phyloP scores from a whole-genome alignment of 768 basidiomycete species.

The Suillus decipiens region DNA sequence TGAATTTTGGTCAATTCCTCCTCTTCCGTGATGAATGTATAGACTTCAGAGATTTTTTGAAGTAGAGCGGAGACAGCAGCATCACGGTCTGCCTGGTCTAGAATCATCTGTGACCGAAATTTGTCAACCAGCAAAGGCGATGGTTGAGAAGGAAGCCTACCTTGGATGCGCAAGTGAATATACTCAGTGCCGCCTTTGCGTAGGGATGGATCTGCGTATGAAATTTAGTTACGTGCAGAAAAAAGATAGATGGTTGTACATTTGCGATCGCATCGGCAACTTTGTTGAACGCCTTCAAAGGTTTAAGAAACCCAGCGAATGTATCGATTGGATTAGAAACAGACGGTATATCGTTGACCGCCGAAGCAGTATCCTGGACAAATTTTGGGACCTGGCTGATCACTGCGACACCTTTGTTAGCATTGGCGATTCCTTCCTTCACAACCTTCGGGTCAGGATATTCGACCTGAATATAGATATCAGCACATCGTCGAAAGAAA shows the following conservation, averaged over 20 bases:
- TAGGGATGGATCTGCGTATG: neutral
- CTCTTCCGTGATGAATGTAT: conserved; percentile 7
- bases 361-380: neutral
- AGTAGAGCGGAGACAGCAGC: conserved; percentile 3
- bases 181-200: neutral
- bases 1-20: neutral
- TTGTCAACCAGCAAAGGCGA: neutral
- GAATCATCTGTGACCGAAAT: conserved; percentile 1
- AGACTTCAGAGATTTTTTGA: conserved; percentile 2
- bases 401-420: neutral
- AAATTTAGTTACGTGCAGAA: neutral
- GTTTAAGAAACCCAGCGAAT: neutral
- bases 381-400: neutral
- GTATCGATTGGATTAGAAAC: neutral
- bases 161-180: conserved; percentile 2
- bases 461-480: neutral
- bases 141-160: neutral
- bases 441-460: neutral
- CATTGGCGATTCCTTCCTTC: neutral
- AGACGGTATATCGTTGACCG: neutral
- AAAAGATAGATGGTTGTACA: neutral
- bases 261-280: neutral
- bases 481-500: neutral
- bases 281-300: neutral
- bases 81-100: conserved; percentile 6